Percentiles rank a stretch among this genome's conserved stretches.
phyloP scores from a whole-genome alignment of 2,329 filamentous ascomycete species.

The Ophiostoma pallidulum region DNA sequence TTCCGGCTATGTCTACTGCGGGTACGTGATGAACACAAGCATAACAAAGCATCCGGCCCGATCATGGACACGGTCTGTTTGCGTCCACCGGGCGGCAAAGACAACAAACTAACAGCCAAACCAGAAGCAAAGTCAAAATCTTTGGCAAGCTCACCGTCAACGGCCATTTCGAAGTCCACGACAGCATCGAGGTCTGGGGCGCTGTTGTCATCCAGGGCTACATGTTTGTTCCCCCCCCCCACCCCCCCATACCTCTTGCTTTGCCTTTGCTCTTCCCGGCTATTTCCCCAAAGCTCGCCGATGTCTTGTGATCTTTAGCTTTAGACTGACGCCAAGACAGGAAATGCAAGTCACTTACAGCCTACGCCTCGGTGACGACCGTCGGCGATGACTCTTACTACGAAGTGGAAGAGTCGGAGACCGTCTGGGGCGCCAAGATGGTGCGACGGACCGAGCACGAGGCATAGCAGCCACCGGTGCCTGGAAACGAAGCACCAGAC shows the following conservation, averaged over 20 bases:
- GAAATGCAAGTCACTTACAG: slow-evolving; percentile 34
- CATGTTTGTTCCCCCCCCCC: slow-evolving; percentile 26
- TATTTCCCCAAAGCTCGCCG: too few relatives aligned
- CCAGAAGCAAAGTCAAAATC: slow-evolving; percentile 34
- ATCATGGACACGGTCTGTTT: too few relatives aligned
- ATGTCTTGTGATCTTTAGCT: not conserved
- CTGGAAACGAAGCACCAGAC: not conserved
- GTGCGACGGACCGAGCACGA: slow-evolving; percentile 30
- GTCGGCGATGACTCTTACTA: slow-evolving; percentile 37
- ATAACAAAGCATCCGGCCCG: too few relatives aligned
- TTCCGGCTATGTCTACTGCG: slow-evolving; percentile 29
- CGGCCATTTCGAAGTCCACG: slow-evolving; percentile 33
- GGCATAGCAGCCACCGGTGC: slow-evolving; percentile 24
- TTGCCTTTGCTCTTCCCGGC: not conserved
- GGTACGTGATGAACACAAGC: slow-evolving; percentile 22
- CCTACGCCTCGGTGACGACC: slow-evolving; percentile 38
- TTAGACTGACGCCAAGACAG: slow-evolving; percentile 14
- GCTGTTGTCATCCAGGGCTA: slow-evolving; percentile 36
- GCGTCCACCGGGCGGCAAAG: not conserved
- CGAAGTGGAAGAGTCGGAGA: slow-evolving; percentile 32
- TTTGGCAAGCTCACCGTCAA: slow-evolving; percentile 37
- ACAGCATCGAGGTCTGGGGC: slow-evolving; percentile 37
- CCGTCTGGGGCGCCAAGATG: slow-evolving; percentile 34
- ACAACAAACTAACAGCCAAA: not conserved
- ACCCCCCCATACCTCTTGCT: too few relatives aligned